Percentiles rank a stretch among this genome's conserved stretches.
Evolutionary conservation across 768 basidiomycete species (phyloP).

Genomic region (Lentinula boryana): DNA sequence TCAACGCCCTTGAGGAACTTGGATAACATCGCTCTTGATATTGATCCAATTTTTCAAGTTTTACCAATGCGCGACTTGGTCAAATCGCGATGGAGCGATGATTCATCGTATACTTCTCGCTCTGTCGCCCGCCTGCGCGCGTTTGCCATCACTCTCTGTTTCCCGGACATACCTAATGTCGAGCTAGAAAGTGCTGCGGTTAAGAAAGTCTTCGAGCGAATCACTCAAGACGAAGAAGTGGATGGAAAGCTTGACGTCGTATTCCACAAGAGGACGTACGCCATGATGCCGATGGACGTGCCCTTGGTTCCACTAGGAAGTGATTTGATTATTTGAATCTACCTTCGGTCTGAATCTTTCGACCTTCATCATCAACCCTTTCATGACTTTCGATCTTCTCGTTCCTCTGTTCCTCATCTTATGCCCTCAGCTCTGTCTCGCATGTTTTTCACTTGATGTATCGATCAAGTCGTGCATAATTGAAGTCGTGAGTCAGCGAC

Average conservation of each 20-base stretch:
- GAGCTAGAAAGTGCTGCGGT: background rate
- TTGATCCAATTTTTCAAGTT: constrained; percentile 2
- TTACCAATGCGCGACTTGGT: background rate
- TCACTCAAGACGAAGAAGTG: background rate
- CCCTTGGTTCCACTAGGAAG: background rate
- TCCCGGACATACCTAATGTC: constrained; percentile 2
- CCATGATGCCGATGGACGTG: constrained; percentile 4
- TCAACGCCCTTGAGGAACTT: background rate
- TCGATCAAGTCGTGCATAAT: background rate
- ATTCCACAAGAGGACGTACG: background rate
- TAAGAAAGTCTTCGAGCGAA: background rate
- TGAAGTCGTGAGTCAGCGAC: background rate
- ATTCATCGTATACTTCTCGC: background rate
- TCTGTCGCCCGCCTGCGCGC: background rate
- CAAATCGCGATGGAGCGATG: background rate
- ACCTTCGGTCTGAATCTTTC: background rate
- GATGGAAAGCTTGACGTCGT: background rate
- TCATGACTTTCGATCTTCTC: background rate
- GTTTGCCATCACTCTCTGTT: background rate
- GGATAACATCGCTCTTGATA: constrained; percentile 4
- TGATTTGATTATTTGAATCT: background rate
- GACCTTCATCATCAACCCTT: background rate
- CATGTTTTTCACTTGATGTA: background rate
- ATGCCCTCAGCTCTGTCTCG: background rate
- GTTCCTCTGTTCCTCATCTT: background rate